A percentile compares a stretch with the other conserved stretches of the same genome.
Evolutionary conservation across 208 protist species (phyloP).

Genomic region (Crithidia expoeki): DNA sequence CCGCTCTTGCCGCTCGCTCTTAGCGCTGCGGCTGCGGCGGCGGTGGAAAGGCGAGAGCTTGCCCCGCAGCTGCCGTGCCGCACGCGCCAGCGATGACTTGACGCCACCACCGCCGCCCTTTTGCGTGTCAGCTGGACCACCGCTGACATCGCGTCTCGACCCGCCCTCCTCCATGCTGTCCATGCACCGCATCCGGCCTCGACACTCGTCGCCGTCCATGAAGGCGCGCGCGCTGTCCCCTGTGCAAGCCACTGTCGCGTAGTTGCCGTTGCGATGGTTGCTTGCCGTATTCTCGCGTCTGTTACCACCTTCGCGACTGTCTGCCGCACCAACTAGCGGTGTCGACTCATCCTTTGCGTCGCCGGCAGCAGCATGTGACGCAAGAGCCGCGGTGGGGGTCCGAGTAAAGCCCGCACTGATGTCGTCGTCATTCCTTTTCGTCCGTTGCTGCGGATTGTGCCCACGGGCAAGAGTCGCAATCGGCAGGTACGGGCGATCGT

Average conservation of each 20-base stretch:
- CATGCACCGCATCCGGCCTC: slow-evolving; percentile 2
- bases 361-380: background rate
- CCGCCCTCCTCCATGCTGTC: slow-evolving; percentile 11
- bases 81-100: background rate
- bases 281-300: background rate
- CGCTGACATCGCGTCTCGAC: slow-evolving; percentile 5
- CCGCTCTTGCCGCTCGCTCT: background rate
- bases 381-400: slow-evolving; percentile 1
- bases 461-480: slow-evolving; percentile 1
- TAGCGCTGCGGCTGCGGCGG: slow-evolving; percentile 1
- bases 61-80: slow-evolving; percentile 17
- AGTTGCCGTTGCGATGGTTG: background rate
- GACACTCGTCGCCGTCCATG: slow-evolving; percentile 5
- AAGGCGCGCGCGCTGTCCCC: slow-evolving; percentile 6
- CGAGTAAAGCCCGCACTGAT: background rate
- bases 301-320: background rate
- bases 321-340: background rate
- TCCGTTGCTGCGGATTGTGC: slow-evolving; percentile 11
- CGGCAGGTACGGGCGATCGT: slow-evolving; percentile 8
- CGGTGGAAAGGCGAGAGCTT: slow-evolving; percentile 2
- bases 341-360: background rate
- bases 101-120: background rate
- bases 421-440: background rate
- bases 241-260: background rate
- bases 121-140: background rate